Percentiles rank a stretch among this genome's conserved stretches.
phyloP scores from a whole-genome alignment of 257 asterid species.

The Solanum megistacrolobum region DNA sequence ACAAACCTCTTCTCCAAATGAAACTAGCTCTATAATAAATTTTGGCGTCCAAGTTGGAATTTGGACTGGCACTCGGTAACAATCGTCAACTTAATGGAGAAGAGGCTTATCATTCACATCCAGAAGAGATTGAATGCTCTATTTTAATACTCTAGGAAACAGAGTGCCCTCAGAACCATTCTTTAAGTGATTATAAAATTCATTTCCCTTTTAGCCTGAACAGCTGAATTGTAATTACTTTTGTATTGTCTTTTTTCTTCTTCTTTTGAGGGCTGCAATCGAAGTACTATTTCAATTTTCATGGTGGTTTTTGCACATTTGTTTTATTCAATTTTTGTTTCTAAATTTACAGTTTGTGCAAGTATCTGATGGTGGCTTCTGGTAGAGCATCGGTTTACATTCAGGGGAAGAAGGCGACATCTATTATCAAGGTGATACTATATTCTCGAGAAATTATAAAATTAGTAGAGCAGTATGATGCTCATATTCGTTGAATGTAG shows the following conservation, averaged over 20 bases:
- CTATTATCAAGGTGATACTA: neutral
- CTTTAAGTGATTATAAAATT: neutral
- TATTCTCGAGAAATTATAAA: neutral
- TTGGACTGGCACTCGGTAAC: neutral
- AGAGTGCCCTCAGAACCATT: neutral
- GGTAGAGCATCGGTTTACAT: conserved; percentile 79
- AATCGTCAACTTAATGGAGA: neutral
- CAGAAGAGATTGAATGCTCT: neutral
- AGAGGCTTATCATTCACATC: neutral
- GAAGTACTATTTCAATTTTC: neutral
- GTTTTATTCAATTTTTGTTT: neutral
- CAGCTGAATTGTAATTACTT: neutral
- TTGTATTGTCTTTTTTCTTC: neutral
- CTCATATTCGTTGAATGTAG: conserved; percentile 26
- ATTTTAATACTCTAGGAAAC: neutral
- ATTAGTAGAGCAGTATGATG: conserved; percentile 9
- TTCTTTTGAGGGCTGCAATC: neutral
- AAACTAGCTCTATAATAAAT: neutral
- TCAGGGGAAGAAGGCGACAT: conserved; percentile 30
- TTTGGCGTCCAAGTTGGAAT: neutral
- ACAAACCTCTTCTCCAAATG: neutral
- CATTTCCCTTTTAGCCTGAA: neutral
- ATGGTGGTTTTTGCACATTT: neutral
- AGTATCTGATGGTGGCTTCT: conserved; percentile 88
- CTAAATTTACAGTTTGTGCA: conserved; percentile 48